These are phyloP conservation scores for Daldinia childiae DNA, from an alignment of 495 filamentous ascomycete species.

Conservation along the genomic window DNA sequence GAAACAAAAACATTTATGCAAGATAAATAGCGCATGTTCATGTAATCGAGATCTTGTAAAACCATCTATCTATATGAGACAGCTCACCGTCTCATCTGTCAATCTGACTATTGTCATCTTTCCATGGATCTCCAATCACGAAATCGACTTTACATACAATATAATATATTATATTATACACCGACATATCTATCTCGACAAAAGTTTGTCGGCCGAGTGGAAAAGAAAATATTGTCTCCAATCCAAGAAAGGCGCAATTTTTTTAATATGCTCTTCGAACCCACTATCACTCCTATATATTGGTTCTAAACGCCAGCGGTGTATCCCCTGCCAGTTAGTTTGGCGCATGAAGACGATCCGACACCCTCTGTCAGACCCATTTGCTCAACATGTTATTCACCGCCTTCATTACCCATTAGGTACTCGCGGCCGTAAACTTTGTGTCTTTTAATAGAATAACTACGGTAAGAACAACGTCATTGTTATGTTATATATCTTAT, in stretches of 20 bases:
- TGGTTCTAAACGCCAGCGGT: constrained; percentile 5
- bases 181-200: constrained; percentile 5
- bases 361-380: constrained; percentile 25
- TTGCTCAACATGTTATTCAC: constrained; percentile 5
- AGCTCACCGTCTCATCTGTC: constrained; percentile 1
- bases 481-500: not conserved
- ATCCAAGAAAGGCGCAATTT: constrained; percentile 5
- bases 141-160: not conserved
- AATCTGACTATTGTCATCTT: not conserved
- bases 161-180: not conserved
- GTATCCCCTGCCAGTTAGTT: not conserved
- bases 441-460: not conserved
- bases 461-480: not conserved
- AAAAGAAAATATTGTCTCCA: not conserved
- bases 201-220: not conserved
- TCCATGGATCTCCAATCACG: not conserved
- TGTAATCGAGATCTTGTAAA: constrained; percentile 1
- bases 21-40: constrained; percentile 13
- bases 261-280: not conserved
- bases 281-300: not conserved
- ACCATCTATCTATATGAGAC: constrained; percentile 21
- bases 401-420: constrained; percentile 15
- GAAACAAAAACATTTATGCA: constrained; percentile 33
- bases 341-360: constrained; percentile 36
- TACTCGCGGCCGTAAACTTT: not conserved